Evolutionary conservation across 2,329 filamentous ascomycete species (phyloP), one percentile per base, ranked within the genome.

Genomic region (Huntiella abstrusa): DNA sequence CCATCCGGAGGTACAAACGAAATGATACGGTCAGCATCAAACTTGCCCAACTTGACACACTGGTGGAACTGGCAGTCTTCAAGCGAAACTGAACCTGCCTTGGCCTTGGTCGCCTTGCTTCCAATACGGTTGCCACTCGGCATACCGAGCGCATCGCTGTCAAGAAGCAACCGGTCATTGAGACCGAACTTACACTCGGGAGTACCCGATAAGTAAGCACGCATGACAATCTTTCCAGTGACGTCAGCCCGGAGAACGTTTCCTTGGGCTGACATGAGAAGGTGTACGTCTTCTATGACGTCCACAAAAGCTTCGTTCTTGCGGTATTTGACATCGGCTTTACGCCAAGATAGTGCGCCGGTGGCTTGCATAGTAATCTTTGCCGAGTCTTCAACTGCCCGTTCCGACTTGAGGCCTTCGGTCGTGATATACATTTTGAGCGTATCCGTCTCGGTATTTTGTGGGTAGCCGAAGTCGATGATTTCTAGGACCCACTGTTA

Each of bases 361-460:
- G 91, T 98, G 10, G 91, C 92, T 67, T 98, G 91, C 87, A 96
- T 95, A 19, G 91, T 98, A 63, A 98, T 98, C 61, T 88, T 91
- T 54, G 86, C 88, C 43, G 88, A 95, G 62, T 98, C 88, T 60
- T 94, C 84, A 64, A 78, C 80, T 54, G 73, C 78, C 54, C 77
- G 69, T 61, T 86, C 86, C 32, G 86, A 92, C 64, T 95, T 95
- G 64, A 98, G 88, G 49, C 91, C 91, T 66, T 98, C 91, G 33
- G 91, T 98, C 38, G 92, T 98, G 58, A 98, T 98, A 70, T 98
- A 98, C 88, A 96, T 96, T 66, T 98, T 98, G 56, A 98, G 70
- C 12, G 91, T 96, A 62, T 98, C 91, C 46, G 88, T 94, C 65
- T 98, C 91, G 52, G 91, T 98, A 62, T 96, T 96, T 62, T 98